Percentiles rank a stretch among this genome's conserved stretches.
Conservation (phyloP, 306 rosid genomes). For the Carpinus fangiana region DNA sequence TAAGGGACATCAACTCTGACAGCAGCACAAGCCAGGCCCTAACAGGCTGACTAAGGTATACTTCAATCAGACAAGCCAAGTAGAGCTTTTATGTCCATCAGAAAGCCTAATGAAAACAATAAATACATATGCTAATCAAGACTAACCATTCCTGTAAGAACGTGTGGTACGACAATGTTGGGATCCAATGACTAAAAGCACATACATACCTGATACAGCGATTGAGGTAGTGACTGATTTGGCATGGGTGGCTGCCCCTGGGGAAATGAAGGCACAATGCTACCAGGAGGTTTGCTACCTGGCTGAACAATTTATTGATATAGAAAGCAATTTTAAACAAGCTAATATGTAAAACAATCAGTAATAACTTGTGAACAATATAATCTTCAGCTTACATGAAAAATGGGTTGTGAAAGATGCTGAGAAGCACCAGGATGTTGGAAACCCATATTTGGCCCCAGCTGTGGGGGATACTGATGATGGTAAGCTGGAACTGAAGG, state of each 20-base stretch:
- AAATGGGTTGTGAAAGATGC: constrained; percentile 68
- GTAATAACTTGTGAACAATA: constrained; percentile 18
- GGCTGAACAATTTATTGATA: constrained; percentile 54
- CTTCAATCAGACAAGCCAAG: constrained; percentile 14
- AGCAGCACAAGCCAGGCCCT: constrained; percentile 18
- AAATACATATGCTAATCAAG: constrained; percentile 18
- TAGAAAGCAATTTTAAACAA: constrained; percentile 12
- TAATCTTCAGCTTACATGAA: constrained; percentile 70
- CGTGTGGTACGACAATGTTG: background rate
- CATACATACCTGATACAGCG: constrained; percentile 68
- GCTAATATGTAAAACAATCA: constrained; percentile 13
- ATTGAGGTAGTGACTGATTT: constrained; percentile 68
- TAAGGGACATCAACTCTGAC: background rate
- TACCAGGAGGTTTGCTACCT: constrained; percentile 63
- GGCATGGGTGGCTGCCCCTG: constrained; percentile 64
- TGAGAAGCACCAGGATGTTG: constrained; percentile 74
- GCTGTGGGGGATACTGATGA: constrained; percentile 73
- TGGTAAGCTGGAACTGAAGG: constrained; percentile 61
- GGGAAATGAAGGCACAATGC: constrained; percentile 63
- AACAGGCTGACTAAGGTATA: constrained; percentile 16
- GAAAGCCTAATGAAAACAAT: background rate
- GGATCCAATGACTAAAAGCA: background rate
- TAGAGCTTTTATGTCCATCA: background rate
- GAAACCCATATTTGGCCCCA: constrained; percentile 62
- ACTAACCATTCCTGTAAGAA: constrained; percentile 11